phyloP scores from a whole-genome alignment of 768 basidiomycete species.

The Boletus rubescentipes region DNA sequence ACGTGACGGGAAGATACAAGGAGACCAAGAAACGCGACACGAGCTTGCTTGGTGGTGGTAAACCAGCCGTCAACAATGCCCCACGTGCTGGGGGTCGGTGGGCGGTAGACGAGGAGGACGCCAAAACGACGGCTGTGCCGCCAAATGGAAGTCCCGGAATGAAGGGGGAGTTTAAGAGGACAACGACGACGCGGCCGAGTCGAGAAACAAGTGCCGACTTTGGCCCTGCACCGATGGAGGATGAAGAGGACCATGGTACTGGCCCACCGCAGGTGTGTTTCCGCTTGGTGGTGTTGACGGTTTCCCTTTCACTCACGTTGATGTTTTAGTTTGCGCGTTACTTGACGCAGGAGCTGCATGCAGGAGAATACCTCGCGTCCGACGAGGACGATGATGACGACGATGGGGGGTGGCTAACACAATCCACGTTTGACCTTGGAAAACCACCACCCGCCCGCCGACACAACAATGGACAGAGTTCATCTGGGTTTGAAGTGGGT shows the following conservation, averaged over 20 bases:
- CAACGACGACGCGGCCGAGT: constrained; percentile 40
- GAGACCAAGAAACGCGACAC: constrained; percentile 85
- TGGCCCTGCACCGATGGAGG: constrained; percentile 50
- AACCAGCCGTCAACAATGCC: constrained; percentile 53
- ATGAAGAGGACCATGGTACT: constrained; percentile 45
- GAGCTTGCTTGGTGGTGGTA: constrained; percentile 81
- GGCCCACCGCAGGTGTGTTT: constrained; percentile 44
- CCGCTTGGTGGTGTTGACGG: not conserved
- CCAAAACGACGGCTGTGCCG: constrained; percentile 24
- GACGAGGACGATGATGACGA: constrained; percentile 63
- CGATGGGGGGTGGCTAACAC: constrained; percentile 78
- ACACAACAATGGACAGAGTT: constrained; percentile 45
- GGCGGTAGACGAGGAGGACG: constrained; percentile 72
- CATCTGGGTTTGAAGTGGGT: constrained; percentile 59
- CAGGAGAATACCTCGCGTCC: constrained; percentile 53
- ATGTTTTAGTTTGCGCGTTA: constrained; percentile 71
- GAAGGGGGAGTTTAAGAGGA: constrained; percentile 61
- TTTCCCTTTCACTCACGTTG: not conserved
- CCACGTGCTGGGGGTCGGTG: constrained; percentile 43
- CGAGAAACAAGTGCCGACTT: constrained; percentile 65
- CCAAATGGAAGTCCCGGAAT: constrained; percentile 25
- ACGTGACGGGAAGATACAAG: constrained; percentile 79
- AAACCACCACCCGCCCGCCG: constrained; percentile 49
- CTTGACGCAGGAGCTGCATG: constrained; percentile 69
- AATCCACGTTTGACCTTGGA: constrained; percentile 66